These are phyloP conservation scores for Raphanus sativus DNA, from an alignment of 345 rosid genomes.

Conservation along the genomic window DNA sequence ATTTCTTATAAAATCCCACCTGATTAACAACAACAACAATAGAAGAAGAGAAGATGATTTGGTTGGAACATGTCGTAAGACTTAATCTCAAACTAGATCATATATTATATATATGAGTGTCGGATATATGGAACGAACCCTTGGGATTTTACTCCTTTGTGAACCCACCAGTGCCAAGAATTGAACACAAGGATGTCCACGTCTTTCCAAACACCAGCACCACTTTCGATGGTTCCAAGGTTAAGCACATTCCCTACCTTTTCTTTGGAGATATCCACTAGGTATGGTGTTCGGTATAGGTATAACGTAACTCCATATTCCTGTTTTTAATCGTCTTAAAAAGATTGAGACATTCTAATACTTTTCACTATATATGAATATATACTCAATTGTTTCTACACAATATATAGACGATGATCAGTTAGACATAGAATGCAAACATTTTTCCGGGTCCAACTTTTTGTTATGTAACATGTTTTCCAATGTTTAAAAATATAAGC, in stretches of 20 bases:
- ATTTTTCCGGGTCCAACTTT: not conserved
- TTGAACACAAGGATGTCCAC: conserved; percentile 87
- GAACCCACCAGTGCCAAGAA: conserved; percentile 98
- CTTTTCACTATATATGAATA: not conserved
- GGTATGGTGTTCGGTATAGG: conserved; percentile 74
- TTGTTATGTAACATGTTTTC: not conserved
- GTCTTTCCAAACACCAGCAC: conserved; percentile 66
- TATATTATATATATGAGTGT: not conserved
- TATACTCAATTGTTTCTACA: not conserved
- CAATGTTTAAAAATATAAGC: not conserved
- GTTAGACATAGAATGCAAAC: not conserved
- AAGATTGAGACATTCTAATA: not conserved
- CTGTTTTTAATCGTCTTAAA: conserved; percentile 39
- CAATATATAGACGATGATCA: not conserved
- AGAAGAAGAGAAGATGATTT: not conserved
- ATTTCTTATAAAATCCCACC: conserved; percentile 81
- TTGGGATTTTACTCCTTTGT: conserved; percentile 58
- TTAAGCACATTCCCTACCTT: conserved; percentile 59
- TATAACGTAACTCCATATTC: conserved; percentile 62
- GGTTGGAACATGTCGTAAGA: not conserved
- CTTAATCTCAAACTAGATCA: conserved; percentile 10
- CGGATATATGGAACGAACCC: conserved; percentile 41
- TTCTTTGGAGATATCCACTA: conserved; percentile 72
- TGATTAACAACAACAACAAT: conserved; percentile 24
- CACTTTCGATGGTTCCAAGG: conserved; percentile 59